Conservation (phyloP, 805 yeast species). For the Candida oleophila region DNA sequence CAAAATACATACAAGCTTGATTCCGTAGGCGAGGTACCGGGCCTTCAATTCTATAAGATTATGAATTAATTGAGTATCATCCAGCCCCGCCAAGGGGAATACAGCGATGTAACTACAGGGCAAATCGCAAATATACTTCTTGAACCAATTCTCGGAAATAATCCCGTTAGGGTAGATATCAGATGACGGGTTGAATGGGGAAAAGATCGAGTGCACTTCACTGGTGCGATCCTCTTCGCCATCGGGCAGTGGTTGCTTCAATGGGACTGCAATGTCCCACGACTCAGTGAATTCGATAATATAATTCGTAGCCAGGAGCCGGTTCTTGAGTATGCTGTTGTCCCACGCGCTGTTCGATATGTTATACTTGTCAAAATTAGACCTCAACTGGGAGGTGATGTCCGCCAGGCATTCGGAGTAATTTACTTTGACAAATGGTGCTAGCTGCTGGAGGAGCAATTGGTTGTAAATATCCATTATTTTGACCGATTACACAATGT, state of each 20-base stretch:
- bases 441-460: slow-evolving; percentile 29
- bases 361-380: slow-evolving; percentile 15
- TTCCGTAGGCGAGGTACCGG: slow-evolving; percentile 8
- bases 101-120: slow-evolving; percentile 33
- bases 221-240: background rate
- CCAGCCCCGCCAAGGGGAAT: slow-evolving; percentile 17
- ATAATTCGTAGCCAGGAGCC: slow-evolving; percentile 33
- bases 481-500: too few relatives aligned
- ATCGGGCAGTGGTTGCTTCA: background rate
- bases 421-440: slow-evolving; percentile 28
- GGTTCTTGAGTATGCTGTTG: slow-evolving; percentile 32
- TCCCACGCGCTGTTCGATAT: slow-evolving; percentile 32
- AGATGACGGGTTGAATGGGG: slow-evolving; percentile 38
- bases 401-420: slow-evolving; percentile 6
- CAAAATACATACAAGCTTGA: slow-evolving; percentile 12
- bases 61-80: slow-evolving; percentile 9
- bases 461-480: slow-evolving; percentile 34
- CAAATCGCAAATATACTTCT: slow-evolving; percentile 26
- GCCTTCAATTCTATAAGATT: slow-evolving; percentile 13
- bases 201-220: slow-evolving; percentile 26
- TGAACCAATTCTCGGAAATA: slow-evolving; percentile 33
- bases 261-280: background rate
- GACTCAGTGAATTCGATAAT: slow-evolving; percentile 17
- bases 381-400: slow-evolving; percentile 6
- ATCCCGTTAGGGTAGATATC: slow-evolving; percentile 28